A percentile compares a stretch with the other conserved stretches of the same genome.
Conservation (phyloP, 768 basidiomycete genomes). For the Naganishia vaughanmartiniae region DNA sequence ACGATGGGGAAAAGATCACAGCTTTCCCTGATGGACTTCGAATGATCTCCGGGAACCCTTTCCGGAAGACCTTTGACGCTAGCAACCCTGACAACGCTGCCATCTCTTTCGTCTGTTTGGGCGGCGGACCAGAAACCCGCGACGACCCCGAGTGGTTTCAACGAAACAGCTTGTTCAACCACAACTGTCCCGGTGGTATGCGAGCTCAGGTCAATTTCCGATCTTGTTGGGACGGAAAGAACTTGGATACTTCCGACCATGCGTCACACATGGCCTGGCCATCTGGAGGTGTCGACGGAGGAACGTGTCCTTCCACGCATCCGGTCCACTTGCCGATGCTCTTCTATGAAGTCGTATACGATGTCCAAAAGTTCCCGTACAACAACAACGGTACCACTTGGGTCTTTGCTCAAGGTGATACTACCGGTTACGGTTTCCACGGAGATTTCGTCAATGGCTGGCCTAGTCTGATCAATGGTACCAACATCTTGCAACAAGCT, state of each 20-base stretch:
- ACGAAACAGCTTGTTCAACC: slow-evolving; percentile 51
- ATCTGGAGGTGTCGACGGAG: slow-evolving; percentile 46
- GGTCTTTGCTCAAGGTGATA: slow-evolving; percentile 50
- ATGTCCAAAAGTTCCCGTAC: slow-evolving; percentile 50
- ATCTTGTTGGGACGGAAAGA: slow-evolving; percentile 52
- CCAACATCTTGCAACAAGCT: slow-evolving; percentile 51
- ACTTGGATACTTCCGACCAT: slow-evolving; percentile 51
- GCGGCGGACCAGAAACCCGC: slow-evolving; percentile 17
- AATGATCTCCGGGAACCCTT: slow-evolving; percentile 53
- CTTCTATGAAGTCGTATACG: slow-evolving; percentile 53
- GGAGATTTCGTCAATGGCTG: slow-evolving; percentile 52
- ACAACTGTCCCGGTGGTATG: slow-evolving; percentile 52
- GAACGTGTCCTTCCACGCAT: slow-evolving; percentile 48
- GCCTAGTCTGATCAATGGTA: slow-evolving; percentile 46
- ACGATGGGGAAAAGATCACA: slow-evolving; percentile 44
- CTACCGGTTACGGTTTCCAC: slow-evolving; percentile 49
- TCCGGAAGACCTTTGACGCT: slow-evolving; percentile 46
- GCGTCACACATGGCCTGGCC: slow-evolving; percentile 53
- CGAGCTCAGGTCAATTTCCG: slow-evolving; percentile 54
- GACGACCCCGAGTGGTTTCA: slow-evolving; percentile 46
- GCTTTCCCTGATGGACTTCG: slow-evolving; percentile 53
- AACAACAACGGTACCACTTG: slow-evolving; percentile 47
- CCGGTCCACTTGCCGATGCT: slow-evolving; percentile 41
- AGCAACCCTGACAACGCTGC: slow-evolving; percentile 45
- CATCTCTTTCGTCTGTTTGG: slow-evolving; percentile 52